Conservation (phyloP, 2,329 filamentous ascomycete species). For the Hymenoscyphus linearis region DNA sequence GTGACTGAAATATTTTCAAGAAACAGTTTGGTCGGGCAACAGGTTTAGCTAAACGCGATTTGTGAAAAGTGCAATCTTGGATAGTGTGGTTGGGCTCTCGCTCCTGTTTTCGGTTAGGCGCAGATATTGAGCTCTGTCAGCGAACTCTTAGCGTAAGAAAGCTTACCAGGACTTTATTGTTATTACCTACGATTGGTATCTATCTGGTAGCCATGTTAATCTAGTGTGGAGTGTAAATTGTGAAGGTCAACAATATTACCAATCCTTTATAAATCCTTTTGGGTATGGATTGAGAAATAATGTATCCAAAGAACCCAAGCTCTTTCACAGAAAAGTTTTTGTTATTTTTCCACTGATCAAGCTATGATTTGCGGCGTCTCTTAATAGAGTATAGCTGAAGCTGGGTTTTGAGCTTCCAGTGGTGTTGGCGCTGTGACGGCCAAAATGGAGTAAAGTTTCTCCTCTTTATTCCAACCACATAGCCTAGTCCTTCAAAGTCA, state of each 20-base stretch:
- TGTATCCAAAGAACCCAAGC: neutral
- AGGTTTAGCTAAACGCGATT: neutral
- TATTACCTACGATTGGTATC: too few species aligned
- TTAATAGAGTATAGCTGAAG: neutral
- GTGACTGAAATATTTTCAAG: neutral
- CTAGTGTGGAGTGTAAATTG: neutral
- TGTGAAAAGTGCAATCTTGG: neutral
- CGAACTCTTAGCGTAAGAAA: neutral
- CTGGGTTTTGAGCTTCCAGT: neutral
- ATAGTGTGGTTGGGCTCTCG: neutral
- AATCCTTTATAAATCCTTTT: neutral
- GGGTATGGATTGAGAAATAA: neutral
- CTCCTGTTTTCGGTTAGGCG: neutral
- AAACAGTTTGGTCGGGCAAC: neutral
- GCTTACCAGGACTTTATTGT: neutral
- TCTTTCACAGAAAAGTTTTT: neutral
- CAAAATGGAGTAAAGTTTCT: neutral
- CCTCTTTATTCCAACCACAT: neutral
- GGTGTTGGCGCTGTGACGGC: neutral
- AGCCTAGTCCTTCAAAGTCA: neutral
- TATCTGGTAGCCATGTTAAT: neutral
- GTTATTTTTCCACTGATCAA: neutral
- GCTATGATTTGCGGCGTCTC: neutral
- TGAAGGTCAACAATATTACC: neutral
- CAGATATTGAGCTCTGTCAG: neutral